Percentiles rank a stretch among this genome's conserved stretches.
Evolutionary conservation across 2,329 filamentous ascomycete species (phyloP).

Genomic region (Cryoendolithus antarcticus): DNA sequence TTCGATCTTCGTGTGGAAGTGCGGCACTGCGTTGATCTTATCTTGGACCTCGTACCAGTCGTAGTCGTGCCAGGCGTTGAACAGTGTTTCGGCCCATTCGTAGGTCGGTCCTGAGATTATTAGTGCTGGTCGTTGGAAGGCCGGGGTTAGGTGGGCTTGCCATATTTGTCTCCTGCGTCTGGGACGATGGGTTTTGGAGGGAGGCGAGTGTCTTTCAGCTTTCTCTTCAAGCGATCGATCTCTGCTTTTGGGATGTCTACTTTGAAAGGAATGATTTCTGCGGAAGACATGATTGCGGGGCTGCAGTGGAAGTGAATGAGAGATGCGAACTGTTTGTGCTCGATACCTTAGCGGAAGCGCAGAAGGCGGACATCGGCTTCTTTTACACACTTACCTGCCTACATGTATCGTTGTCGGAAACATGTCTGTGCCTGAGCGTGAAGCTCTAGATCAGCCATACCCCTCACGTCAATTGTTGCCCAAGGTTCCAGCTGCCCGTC

Average conservation of each 20-base stretch:
- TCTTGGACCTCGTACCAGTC: conserved; percentile 23
- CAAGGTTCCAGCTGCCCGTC: no score
- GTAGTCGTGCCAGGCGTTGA: conserved; percentile 24
- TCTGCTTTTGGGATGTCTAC: conserved; percentile 24
- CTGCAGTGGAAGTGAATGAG: no score
- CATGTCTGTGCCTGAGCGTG: neutral
- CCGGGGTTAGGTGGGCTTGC: conserved; percentile 10
- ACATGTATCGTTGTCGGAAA: neutral
- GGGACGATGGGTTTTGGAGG: conserved; percentile 25
- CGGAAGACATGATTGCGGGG: conserved; percentile 2
- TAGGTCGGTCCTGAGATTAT: conserved; percentile 3
- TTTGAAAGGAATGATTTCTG: conserved; percentile 22
- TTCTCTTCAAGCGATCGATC: conserved; percentile 24
- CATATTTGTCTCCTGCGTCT: conserved; percentile 25
- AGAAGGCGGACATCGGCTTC: neutral
- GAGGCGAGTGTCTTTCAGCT: conserved; percentile 24
- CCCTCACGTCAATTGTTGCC: no score
- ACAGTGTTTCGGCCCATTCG: conserved; percentile 24
- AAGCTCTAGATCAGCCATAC: no score
- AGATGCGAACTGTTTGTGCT: no score
- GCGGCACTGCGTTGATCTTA: conserved; percentile 22
- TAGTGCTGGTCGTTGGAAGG: neutral
- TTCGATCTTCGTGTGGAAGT: conserved; percentile 26
- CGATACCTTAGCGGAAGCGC: no score
- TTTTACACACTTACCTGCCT: neutral